A percentile compares a stretch with the other conserved stretches of the same genome.
Conservation (phyloP, 495 filamentous ascomycete genomes). For the Xylaria sp. region DNA sequence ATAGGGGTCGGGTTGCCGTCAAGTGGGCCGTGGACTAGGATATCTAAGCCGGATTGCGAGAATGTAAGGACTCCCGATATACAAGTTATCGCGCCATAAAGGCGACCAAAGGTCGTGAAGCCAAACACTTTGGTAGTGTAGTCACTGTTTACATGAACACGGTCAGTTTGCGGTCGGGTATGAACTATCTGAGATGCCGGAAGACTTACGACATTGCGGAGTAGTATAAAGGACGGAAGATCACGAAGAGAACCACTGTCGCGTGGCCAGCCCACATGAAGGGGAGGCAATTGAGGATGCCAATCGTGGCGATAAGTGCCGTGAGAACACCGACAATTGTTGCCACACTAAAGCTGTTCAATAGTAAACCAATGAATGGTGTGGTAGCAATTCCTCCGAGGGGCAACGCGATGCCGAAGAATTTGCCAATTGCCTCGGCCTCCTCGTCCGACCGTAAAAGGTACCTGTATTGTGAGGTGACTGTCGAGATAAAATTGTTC, state of each 20-base stretch:
- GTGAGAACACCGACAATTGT: constrained; percentile 52
- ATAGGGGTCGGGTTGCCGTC: constrained; percentile 52
- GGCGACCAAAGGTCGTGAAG: constrained; percentile 62
- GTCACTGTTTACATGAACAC: constrained; percentile 48
- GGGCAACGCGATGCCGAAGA: constrained; percentile 60
- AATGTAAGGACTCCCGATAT: constrained; percentile 60
- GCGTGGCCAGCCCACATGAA: constrained; percentile 41
- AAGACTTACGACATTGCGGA: constrained; percentile 58
- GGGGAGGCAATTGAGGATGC: constrained; percentile 49
- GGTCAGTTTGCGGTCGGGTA: not conserved
- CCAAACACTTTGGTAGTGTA: constrained; percentile 64
- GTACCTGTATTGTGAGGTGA: constrained; percentile 55
- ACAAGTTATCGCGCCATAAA: constrained; percentile 61
- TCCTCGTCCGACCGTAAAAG: constrained; percentile 46
- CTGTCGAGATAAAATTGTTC: constrained; percentile 62
- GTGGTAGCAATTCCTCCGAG: constrained; percentile 56
- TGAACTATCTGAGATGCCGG: not conserved
- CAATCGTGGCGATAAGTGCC: constrained; percentile 50
- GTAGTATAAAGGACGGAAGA: constrained; percentile 53
- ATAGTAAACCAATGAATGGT: constrained; percentile 58
- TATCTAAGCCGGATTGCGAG: constrained; percentile 57
- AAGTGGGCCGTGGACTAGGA: constrained; percentile 53
- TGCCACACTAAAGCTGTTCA: constrained; percentile 58
- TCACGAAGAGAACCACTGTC: constrained; percentile 40
- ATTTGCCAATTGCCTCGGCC: constrained; percentile 53